These are phyloP conservation scores for Globisporangium megalacanthum DNA, from an alignment of 352 stramenopile genomes.

Conservation along the genomic window DNA sequence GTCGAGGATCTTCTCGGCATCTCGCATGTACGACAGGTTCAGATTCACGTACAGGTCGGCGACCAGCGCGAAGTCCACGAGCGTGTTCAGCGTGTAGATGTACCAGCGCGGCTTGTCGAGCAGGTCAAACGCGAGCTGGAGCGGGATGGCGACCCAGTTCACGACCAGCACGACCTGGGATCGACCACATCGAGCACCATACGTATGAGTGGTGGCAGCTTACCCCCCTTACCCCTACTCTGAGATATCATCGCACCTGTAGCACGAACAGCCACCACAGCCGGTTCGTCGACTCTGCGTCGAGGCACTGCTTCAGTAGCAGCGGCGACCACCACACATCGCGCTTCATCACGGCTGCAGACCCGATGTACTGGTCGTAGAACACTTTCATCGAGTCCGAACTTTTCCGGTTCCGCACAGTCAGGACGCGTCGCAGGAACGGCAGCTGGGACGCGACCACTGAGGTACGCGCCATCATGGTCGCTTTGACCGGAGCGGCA, in stretches of 20 bases:
- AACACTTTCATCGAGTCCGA: slow-evolving; percentile 13
- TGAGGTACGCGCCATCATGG: not conserved
- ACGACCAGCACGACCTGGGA: slow-evolving; percentile 19
- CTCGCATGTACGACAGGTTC: slow-evolving; percentile 40
- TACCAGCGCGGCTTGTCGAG: slow-evolving; percentile 28
- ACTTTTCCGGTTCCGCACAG: slow-evolving; percentile 9
- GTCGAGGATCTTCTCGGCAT: slow-evolving; percentile 54
- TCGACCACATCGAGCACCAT: not conserved
- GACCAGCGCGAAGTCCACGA: slow-evolving; percentile 27
- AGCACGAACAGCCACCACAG: slow-evolving; percentile 47
- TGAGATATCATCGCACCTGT: slow-evolving; percentile 9
- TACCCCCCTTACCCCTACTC: no score
- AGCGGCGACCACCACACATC: slow-evolving; percentile 12
- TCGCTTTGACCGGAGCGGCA: not conserved
- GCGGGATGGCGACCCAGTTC: slow-evolving; percentile 45
- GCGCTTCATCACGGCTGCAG: not conserved
- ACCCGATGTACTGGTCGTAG: slow-evolving; percentile 15
- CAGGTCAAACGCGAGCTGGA: slow-evolving; percentile 48
- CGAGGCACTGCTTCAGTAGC: slow-evolving; percentile 30
- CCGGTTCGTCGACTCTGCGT: slow-evolving; percentile 38
- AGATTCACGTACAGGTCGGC: slow-evolving; percentile 55
- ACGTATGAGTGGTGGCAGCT: not conserved
- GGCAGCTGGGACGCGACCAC: not conserved
- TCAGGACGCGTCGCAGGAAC: slow-evolving; percentile 17
- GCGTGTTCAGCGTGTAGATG: slow-evolving; percentile 19